phyloP scores from a whole-genome alignment of 306 rosid species.

The Cicer chorassanicum region DNA sequence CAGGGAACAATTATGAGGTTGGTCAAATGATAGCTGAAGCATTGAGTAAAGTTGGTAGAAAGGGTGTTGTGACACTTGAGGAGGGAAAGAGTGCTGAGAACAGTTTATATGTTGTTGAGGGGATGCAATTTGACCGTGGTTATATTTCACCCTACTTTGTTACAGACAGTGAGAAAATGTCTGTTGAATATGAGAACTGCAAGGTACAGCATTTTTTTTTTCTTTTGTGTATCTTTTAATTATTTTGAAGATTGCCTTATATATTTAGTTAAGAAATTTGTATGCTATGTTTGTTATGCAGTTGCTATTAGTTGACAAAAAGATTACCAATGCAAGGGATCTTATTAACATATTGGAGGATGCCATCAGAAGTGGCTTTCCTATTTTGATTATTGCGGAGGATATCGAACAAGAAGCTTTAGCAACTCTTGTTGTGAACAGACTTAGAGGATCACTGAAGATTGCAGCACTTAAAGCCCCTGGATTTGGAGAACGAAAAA shows the following conservation, averaged over 20 bases:
- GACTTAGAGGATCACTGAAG: conserved; percentile 93
- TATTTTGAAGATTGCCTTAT: not conserved
- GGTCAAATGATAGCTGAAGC: conserved; percentile 99
- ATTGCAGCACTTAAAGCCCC: conserved; percentile 99
- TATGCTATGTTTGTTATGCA: conserved; percentile 48
- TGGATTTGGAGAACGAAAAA: conserved; percentile 99
- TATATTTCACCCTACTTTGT: conserved; percentile 97
- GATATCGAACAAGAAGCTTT: conserved; percentile 98
- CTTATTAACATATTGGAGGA: conserved; percentile 87
- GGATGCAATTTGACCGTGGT: conserved; percentile 99
- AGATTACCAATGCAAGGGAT: conserved; percentile 93
- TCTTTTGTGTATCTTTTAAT: not conserved
- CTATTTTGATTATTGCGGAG: conserved; percentile 81
- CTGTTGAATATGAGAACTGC: conserved; percentile 94
- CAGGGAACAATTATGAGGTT: conserved; percentile 92
- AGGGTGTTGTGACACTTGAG: conserved; percentile 98
- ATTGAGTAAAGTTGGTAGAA: conserved; percentile 94
- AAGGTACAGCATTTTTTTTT: conserved; percentile 59
- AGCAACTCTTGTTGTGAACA: conserved; percentile 97
- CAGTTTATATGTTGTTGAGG: conserved; percentile 90
- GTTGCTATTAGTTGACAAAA: conserved; percentile 97
- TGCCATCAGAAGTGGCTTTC: conserved; percentile 91
- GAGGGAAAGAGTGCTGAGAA: conserved; percentile 99
- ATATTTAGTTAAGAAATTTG: not conserved
- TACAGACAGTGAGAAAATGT: conserved; percentile 97